Conservation (phyloP, 2,329 filamentous ascomycete species). For the Trichophyton schoenleinii region DNA sequence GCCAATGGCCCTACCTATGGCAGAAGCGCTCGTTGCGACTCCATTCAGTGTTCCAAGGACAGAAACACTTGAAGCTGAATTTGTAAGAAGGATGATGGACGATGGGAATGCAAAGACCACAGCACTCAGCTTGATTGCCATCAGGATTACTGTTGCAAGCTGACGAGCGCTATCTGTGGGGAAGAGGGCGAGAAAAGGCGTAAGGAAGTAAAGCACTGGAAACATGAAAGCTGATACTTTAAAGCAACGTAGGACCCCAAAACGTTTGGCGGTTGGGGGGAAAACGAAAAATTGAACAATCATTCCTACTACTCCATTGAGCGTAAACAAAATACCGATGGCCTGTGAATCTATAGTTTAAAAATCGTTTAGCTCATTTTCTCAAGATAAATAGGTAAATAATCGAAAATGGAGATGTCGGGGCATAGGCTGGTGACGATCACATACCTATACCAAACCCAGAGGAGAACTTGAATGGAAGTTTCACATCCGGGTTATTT, state of each 20-base stretch:
- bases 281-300: conserved; percentile 78
- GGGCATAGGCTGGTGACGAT: background rate
- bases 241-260: conserved; percentile 63
- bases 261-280: conserved; percentile 58
- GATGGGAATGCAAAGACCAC: conserved; percentile 83
- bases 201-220: conserved; percentile 66
- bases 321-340: conserved; percentile 75
- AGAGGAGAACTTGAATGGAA: conserved; percentile 71
- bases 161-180: conserved; percentile 42
- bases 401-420: background rate
- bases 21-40: conserved; percentile 70
- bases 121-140: conserved; percentile 61
- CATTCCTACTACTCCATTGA: conserved; percentile 69
- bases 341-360: conserved; percentile 46
- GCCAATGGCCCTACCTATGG: conserved; percentile 65
- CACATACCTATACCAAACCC: conserved; percentile 55
- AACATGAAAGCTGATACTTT: conserved; percentile 54
- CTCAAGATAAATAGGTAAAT: background rate
- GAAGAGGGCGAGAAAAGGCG: conserved; percentile 64
- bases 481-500: conserved; percentile 43
- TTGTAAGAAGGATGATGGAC: conserved; percentile 79
- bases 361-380: background rate
- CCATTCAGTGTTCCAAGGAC: conserved; percentile 85
- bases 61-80: conserved; percentile 61
- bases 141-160: conserved; percentile 48